phyloP scores from a whole-genome alignment of 768 basidiomycete species.

The Termitomyces sp. region DNA sequence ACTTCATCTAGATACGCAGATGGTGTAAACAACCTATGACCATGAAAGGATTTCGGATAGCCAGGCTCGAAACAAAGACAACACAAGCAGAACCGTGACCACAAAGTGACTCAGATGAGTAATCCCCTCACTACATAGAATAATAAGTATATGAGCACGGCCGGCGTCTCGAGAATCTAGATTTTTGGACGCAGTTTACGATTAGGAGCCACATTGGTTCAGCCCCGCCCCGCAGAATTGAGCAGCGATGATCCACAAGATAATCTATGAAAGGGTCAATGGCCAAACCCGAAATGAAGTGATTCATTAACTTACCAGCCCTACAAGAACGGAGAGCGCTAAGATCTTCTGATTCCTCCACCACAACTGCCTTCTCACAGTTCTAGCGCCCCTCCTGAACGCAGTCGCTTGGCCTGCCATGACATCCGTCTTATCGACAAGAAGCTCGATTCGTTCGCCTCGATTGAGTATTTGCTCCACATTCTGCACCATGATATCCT shows the following conservation, averaged over 20 bases:
- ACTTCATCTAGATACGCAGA: too few species aligned
- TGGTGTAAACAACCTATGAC: too few species aligned
- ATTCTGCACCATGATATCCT: constrained; percentile 98
- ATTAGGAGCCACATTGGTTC: constrained; percentile 49
- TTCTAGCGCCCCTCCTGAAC: constrained; percentile 84
- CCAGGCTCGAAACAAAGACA: too few species aligned
- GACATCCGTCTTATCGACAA: constrained; percentile 95
- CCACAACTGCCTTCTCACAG: constrained; percentile 83
- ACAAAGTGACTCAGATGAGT: background rate
- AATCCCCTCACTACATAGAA: background rate
- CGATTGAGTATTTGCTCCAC: constrained; percentile 93
- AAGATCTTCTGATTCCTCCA: constrained; percentile 77
- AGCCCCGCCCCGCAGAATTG: constrained; percentile 86
- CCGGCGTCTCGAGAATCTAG: background rate
- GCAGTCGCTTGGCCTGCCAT: constrained; percentile 94
- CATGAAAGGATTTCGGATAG: too few species aligned
- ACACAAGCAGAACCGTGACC: background rate
- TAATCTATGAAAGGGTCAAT: constrained; percentile 34
- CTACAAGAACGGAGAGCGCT: constrained; percentile 66
- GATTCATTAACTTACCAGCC: constrained; percentile 39
- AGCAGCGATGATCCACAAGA: constrained; percentile 80
- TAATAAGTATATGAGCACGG: background rate
- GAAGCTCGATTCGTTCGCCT: constrained; percentile 91
- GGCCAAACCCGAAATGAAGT: constrained; percentile 1
- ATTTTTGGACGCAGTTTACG: background rate